A percentile compares a stretch with the other conserved stretches of the same genome.
Evolutionary conservation across 1,139 yeast genomes (phyloP).

Genomic region (Geotrichum restrictum): DNA sequence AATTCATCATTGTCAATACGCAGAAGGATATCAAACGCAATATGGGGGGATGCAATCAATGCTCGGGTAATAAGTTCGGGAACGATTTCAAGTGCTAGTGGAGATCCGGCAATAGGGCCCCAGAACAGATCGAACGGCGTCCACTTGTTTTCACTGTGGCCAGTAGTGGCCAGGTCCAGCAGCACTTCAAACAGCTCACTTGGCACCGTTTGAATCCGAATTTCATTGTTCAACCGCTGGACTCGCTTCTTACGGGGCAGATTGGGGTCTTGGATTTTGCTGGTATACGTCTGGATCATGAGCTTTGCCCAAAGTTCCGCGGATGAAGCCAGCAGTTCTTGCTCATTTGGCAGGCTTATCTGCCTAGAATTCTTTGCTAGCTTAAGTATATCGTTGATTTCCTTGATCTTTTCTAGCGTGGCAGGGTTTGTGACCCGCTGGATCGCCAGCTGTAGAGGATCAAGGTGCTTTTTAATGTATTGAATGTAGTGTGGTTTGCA

Average conservation of each 20-base stretch:
- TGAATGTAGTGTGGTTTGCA: not conserved
- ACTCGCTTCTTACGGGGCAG: not conserved
- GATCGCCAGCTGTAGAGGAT: not conserved
- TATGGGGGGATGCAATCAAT: constrained; percentile 16
- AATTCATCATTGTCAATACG: constrained; percentile 13
- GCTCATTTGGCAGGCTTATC: not conserved
- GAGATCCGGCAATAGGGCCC: constrained; percentile 18
- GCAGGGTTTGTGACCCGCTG: not conserved
- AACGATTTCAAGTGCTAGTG: constrained; percentile 6
- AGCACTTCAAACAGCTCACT: not conserved
- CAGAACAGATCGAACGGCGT: constrained; percentile 20
- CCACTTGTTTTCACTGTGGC: not conserved
- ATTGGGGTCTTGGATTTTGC: not conserved
- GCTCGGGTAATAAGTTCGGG: constrained; percentile 10
- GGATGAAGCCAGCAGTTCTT: not conserved
- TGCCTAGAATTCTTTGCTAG: not conserved
- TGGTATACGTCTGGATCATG: not conserved
- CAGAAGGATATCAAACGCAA: constrained; percentile 25
- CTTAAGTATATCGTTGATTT: not conserved
- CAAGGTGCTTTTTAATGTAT: constrained; percentile 3
- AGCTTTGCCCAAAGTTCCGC: constrained; percentile 3
- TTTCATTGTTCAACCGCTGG: not conserved
- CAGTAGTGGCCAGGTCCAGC: not conserved
- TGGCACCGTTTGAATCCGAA: not conserved
- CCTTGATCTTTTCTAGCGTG: not conserved